Conservation (phyloP, 106 monocot genomes). For the Dendrobium chrysotoxum region DNA sequence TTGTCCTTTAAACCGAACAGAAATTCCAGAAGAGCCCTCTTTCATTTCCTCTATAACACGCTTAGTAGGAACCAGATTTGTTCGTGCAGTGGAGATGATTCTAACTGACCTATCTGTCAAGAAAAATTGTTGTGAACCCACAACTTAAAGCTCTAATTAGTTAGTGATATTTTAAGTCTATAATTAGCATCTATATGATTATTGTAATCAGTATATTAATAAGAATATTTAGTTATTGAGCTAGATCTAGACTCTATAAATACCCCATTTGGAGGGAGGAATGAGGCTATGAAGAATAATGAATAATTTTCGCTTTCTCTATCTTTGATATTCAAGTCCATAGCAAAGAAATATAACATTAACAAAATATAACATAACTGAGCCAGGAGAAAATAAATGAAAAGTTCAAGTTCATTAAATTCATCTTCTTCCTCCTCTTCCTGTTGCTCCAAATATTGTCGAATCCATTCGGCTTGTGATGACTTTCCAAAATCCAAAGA, state of each 20-base stretch:
- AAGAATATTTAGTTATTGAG: no score
- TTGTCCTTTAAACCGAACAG: constrained; percentile 31
- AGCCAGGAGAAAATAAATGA: not conserved
- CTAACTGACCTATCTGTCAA: constrained; percentile 40
- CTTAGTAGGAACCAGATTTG: constrained; percentile 58
- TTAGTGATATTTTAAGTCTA: no score
- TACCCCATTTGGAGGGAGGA: no score
- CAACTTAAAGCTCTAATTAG: no score
- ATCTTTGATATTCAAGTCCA: not conserved
- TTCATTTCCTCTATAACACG: constrained; percentile 26
- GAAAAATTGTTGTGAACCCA: not conserved
- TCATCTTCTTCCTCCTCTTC: constrained; percentile 48
- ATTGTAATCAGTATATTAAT: no score
- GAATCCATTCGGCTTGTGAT: constrained; percentile 86
- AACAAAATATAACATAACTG: not conserved
- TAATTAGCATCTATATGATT: no score
- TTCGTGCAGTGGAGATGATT: constrained; percentile 70
- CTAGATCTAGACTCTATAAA: no score
- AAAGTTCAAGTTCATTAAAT: no score
- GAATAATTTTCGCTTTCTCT: no score
- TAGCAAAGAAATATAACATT: not conserved
- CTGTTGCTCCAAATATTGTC: constrained; percentile 69
- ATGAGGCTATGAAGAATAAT: no score
- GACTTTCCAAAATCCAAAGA: constrained; percentile 57
- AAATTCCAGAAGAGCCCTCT: constrained; percentile 18